These are phyloP conservation scores for Petasospora fabianii DNA, from an alignment of 1,139 yeast genomes.

Conservation along the genomic window DNA sequence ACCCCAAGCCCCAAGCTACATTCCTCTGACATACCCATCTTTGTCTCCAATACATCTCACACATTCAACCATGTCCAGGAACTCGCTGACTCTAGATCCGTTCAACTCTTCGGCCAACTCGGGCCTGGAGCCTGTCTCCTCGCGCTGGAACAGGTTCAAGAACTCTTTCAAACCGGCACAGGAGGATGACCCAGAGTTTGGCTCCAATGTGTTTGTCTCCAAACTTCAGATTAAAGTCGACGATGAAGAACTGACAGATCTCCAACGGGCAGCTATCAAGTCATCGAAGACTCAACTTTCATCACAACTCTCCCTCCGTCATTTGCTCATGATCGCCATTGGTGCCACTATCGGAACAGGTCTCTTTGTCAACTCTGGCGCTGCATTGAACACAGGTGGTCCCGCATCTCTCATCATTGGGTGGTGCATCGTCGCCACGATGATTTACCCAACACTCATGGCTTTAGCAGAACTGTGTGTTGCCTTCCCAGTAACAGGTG, in stretches of 20 bases:
- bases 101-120: constrained; percentile 4
- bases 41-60: too few species aligned
- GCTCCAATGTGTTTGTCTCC: constrained; percentile 48
- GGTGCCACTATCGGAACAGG: constrained; percentile 83
- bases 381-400: constrained; percentile 56
- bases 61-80: not conserved
- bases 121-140: constrained; percentile 3
- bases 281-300: constrained; percentile 74
- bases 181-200: constrained; percentile 33
- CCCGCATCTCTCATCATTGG: constrained; percentile 65
- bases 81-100: constrained; percentile 2
- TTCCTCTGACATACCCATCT: too few species aligned
- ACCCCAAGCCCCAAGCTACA: too few species aligned
- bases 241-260: constrained; percentile 36
- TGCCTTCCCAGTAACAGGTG: constrained; percentile 67
- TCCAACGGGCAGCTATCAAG: constrained; percentile 61
- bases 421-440: constrained; percentile 47
- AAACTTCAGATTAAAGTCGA: constrained; percentile 41
- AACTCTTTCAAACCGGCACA: constrained; percentile 51
- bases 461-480: constrained; percentile 69
- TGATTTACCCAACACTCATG: constrained; percentile 66
- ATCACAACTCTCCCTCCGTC: constrained; percentile 58
- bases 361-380: constrained; percentile 62
- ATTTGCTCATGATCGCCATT: constrained; percentile 77
- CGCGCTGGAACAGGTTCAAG: constrained; percentile 35